Conservation (phyloP, 192 early-diverging fungal genomes). For the Fimicolochytrium jonesii region DNA sequence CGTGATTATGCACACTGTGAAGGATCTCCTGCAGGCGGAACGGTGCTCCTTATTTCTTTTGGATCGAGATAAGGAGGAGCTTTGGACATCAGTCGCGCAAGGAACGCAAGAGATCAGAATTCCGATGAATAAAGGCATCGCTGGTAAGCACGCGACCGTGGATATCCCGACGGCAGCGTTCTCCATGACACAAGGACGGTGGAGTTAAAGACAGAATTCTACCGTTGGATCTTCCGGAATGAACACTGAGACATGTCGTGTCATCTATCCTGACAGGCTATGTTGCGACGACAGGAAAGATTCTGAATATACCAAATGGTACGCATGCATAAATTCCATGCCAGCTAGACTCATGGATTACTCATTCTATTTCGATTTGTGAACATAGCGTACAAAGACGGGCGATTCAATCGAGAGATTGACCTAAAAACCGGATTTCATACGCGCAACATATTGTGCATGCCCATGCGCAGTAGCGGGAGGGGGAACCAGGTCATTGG, state of each 20-base stretch:
- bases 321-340: not conserved
- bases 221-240: too few species aligned
- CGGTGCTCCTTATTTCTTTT: conserved; percentile 46
- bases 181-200: too few species aligned
- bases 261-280: too few species aligned
- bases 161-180: not conserved
- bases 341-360: not conserved
- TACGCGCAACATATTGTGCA: conserved; percentile 51
- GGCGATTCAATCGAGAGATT: conserved; percentile 44
- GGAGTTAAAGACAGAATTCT: too few species aligned
- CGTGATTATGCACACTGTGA: conserved; percentile 48
- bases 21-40: conserved; percentile 47
- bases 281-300: conserved; percentile 42
- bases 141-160: conserved; percentile 17
- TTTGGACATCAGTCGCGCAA: conserved; percentile 53
- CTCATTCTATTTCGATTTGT: not conserved
- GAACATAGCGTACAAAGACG: conserved; percentile 43
- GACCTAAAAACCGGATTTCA: conserved; percentile 48
- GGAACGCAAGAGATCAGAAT: conserved; percentile 49
- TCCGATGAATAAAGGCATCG: conserved; percentile 47
- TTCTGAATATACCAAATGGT: conserved; percentile 49
- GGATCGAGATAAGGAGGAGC: conserved; percentile 41
- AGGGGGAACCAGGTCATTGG: conserved; percentile 42
- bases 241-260: too few species aligned
- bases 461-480: conserved; percentile 41